A percentile compares a stretch with the other conserved stretches of the same genome.
Evolutionary conservation across 495 filamentous ascomycete species (phyloP).

Genomic region (Penicillium ochrochloron): DNA sequence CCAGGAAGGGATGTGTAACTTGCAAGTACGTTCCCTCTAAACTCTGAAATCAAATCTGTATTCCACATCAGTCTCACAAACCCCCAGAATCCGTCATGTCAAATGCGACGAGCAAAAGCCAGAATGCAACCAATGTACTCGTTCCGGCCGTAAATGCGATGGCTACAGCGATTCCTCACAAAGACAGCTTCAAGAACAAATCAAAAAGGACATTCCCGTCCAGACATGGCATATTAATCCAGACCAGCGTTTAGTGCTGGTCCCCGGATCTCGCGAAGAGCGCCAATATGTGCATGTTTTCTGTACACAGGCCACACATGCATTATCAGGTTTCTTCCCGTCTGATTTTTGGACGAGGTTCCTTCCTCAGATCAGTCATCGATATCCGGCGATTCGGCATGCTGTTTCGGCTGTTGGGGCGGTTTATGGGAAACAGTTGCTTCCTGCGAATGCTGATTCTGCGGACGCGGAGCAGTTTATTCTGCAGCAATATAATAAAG

Average conservation of each 20-base stretch:
- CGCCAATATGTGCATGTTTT: slow-evolving; percentile 31
- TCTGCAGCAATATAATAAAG: slow-evolving; percentile 59
- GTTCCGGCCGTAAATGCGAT: slow-evolving; percentile 54
- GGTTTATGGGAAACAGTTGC: slow-evolving; percentile 55
- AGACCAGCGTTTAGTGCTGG: slow-evolving; percentile 20
- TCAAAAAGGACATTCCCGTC: not conserved
- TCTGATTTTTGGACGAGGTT: slow-evolving; percentile 61
- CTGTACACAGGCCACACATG: slow-evolving; percentile 21
- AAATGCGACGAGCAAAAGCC: slow-evolving; percentile 57
- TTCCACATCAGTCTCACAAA: not conserved
- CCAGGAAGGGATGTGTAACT: slow-evolving; percentile 20
- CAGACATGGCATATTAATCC: slow-evolving; percentile 3
- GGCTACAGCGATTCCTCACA: slow-evolving; percentile 22
- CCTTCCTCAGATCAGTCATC: slow-evolving; percentile 61
- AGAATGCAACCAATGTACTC: slow-evolving; percentile 49
- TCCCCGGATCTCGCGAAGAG: slow-evolving; percentile 30
- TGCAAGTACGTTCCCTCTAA: slow-evolving; percentile 19
- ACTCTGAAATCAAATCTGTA: slow-evolving; percentile 24
- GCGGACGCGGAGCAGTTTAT: slow-evolving; percentile 34
- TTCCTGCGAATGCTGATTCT: not conserved
- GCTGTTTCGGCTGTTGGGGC: slow-evolving; percentile 68
- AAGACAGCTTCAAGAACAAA: slow-evolving; percentile 15
- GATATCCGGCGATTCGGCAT: slow-evolving; percentile 62
- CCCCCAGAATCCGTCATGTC: slow-evolving; percentile 48
- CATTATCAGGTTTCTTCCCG: slow-evolving; percentile 63